Evolutionary conservation across 495 filamentous ascomycete genomes (phyloP), one percentile per base, ranked within the genome.

Genomic region (Xylaria flabelliformis): DNA sequence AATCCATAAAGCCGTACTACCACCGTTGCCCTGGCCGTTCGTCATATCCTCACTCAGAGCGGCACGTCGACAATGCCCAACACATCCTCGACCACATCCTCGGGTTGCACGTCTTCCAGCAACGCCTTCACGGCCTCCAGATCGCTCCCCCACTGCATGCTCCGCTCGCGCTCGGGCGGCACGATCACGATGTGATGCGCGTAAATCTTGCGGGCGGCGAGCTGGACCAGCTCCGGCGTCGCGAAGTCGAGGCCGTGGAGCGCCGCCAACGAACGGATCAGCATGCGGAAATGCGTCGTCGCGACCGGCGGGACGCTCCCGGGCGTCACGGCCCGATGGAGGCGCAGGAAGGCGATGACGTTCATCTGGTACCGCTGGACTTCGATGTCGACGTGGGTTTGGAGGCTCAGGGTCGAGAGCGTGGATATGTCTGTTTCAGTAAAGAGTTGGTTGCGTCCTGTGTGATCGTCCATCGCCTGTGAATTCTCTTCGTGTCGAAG

Each of bases 141-240:
- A 66, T 97, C 90, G 79, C 95, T 97, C 4, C 96, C 96, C 87
- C 96, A 99, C 78, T 97, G 94, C 82, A 97, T 85, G 77, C 94
- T 98, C 53, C 94, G 82, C 82, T 99, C 96, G 67, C 88, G 86
- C 72, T 91, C 90, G 0, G 93, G 86, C 2, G 78, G 83, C 1
- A 89, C 85, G 10, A 97, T 84, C 3, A 85, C 77, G n/a, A 99
- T 88, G 32, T 93, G 89, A 79, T 99, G 97, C 34, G 90, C 87
- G 75, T 97, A 98, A 15, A 97, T 88, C 83, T 98, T 99, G 70
- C 88, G 89, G n/a, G 90, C 90, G 4, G 96, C 97, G 62, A 99
- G 83, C 24, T 85, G 88, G 13, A 97, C 90, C 26, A 99, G 86
- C 4, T 94, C 91, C 0, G 97, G 96, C 2, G 96, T 94, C 3